Conservation (phyloP, 163 green algal species). For the Picocystis sp. region DNA sequence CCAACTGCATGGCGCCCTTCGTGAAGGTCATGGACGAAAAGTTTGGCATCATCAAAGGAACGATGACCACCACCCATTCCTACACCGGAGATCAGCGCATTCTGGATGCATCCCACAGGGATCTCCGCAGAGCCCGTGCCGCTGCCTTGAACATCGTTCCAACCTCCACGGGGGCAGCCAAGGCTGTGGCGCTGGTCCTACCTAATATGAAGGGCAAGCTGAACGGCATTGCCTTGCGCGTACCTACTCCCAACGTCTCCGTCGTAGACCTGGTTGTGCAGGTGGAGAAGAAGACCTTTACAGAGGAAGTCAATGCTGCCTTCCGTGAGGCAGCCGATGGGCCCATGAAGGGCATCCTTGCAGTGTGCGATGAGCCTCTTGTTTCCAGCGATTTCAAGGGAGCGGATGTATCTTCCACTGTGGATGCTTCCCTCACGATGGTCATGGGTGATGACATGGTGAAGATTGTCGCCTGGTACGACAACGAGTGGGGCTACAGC, state of each 20-base stretch:
- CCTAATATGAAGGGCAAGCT: slow-evolving; percentile 96
- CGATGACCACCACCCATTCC: slow-evolving; percentile 98
- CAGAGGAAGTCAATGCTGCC: slow-evolving; percentile 93
- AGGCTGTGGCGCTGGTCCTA: slow-evolving; percentile 92
- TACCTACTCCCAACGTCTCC: slow-evolving; percentile 96
- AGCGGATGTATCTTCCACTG: slow-evolving; percentile 68
- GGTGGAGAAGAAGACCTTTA: slow-evolving; percentile 96
- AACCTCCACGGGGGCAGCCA: slow-evolving; percentile 95
- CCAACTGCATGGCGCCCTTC: slow-evolving; percentile 99
- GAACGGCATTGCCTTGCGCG: slow-evolving; percentile 94
- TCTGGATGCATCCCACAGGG: slow-evolving; percentile 90
- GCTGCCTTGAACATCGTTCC: slow-evolving; percentile 97
- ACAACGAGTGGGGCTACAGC: slow-evolving; percentile 92
- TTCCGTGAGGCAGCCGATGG: slow-evolving; percentile 73
- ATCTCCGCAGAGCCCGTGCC: slow-evolving; percentile 87
- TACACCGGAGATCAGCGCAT: slow-evolving; percentile 96
- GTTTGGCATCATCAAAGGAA: slow-evolving; percentile 96
- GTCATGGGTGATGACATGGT: slow-evolving; percentile 95
- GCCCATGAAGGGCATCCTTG: slow-evolving; percentile 80
- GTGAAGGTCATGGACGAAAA: slow-evolving; percentile 86
- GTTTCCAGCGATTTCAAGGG: slow-evolving; percentile 90
- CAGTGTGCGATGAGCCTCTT: slow-evolving; percentile 74
- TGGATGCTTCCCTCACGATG: slow-evolving; percentile 93
- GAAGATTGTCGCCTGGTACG: slow-evolving; percentile 72
- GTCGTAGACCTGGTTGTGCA: slow-evolving; percentile 92